A percentile compares a stretch with the other conserved stretches of the same genome.
Conservation (phyloP, 805 yeast species). For the Pichia eremophila region DNA sequence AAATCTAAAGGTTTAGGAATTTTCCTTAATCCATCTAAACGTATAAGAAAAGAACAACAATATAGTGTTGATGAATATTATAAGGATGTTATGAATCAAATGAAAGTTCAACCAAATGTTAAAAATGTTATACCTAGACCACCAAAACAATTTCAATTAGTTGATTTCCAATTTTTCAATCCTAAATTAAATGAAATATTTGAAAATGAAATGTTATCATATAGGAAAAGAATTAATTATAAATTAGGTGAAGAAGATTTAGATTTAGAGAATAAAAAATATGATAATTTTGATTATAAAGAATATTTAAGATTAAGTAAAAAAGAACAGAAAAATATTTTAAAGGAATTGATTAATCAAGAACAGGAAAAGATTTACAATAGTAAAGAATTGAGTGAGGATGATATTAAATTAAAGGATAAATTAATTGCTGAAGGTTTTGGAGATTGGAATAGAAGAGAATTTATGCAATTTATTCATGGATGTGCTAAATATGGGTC, state of each 20-base stretch:
- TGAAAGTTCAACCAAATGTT: slow-evolving; percentile 22
- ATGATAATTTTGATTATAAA: slow-evolving; percentile 24
- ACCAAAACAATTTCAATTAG: slow-evolving; percentile 55
- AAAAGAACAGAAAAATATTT: slow-evolving; percentile 18
- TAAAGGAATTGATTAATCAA: slow-evolving; percentile 28
- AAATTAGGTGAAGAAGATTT: slow-evolving; percentile 48
- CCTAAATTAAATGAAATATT: slow-evolving; percentile 41
- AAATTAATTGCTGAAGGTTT: slow-evolving; percentile 48
- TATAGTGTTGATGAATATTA: slow-evolving; percentile 71
- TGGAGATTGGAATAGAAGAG: slow-evolving; percentile 64
- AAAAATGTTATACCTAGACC: slow-evolving; percentile 41
- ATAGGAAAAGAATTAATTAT: slow-evolving; percentile 49
- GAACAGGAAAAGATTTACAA: slow-evolving; percentile 49
- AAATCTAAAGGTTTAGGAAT: slow-evolving; percentile 34
- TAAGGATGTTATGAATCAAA: slow-evolving; percentile 50
- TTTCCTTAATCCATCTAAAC: slow-evolving; percentile 68
- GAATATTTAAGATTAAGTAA: slow-evolving; percentile 20
- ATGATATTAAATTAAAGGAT: slow-evolving; percentile 48
- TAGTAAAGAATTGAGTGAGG: slow-evolving; percentile 53
- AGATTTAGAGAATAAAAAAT: slow-evolving; percentile 31
- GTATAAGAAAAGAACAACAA: slow-evolving; percentile 72
- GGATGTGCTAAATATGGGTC: slow-evolving; percentile 63
- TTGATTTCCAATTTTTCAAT: slow-evolving; percentile 70
- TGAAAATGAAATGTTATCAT: slow-evolving; percentile 56
- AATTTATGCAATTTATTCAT: slow-evolving; percentile 62